Evolutionary conservation across 192 early-diverging fungal genomes (phyloP).

Genomic region (Linnemannia schmuckeri): DNA sequence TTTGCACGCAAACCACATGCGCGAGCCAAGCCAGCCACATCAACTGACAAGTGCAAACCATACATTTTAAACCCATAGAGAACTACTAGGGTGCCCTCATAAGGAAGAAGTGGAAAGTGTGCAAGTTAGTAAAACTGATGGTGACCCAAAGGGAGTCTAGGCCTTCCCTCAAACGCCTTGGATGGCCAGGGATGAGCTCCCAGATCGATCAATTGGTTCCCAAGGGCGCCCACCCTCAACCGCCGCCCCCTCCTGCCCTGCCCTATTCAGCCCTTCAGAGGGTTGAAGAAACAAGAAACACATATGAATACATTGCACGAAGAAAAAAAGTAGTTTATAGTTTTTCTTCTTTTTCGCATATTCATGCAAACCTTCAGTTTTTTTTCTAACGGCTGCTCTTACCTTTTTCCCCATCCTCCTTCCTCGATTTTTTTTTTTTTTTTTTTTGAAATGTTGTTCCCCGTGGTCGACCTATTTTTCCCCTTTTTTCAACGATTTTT

Average conservation of each 20-base stretch:
- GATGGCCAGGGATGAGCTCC: neutral
- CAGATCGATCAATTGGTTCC: neutral
- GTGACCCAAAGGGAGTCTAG: neutral
- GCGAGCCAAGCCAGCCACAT: neutral
- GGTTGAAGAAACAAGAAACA: neutral
- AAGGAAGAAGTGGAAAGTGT: neutral
- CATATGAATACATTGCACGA: neutral
- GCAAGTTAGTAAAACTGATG: too few species aligned
- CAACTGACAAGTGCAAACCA: neutral
- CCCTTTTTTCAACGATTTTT: too few species aligned
- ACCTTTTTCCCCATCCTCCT: neutral
- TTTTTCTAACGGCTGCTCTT: neutral
- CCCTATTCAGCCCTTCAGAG: neutral
- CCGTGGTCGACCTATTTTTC: too few species aligned
- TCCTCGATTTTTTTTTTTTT: neutral
- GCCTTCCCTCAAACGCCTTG: neutral
- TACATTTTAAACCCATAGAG: neutral
- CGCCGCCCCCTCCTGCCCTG: too few species aligned
- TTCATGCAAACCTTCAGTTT: neutral
- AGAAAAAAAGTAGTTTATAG: too few species aligned
- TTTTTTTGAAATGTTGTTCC: neutral
- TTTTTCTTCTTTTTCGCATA: neutral
- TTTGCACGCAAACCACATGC: neutral
- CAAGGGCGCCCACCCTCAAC: neutral
- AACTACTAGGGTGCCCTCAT: neutral